Percentiles rank a stretch among this genome's conserved stretches.
These are phyloP conservation scores for Fragaria iinumae DNA, from an alignment of 306 rosid genomes.

Conservation along the genomic window DNA sequence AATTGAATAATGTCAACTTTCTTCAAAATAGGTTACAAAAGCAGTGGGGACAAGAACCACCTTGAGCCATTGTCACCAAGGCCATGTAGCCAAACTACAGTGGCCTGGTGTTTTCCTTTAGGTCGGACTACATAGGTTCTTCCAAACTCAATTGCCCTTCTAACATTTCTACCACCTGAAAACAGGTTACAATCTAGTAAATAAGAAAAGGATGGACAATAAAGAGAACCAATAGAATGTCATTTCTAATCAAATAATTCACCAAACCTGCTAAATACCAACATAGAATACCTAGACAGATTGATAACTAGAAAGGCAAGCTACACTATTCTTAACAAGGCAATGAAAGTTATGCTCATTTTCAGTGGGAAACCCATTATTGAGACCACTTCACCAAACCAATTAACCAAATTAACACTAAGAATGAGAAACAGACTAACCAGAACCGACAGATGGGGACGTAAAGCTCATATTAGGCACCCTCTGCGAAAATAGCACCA, in stretches of 20 bases:
- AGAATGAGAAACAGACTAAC: constrained; percentile 46
- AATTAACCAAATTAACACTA: neutral
- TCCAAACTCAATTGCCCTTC: constrained; percentile 77
- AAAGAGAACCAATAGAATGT: neutral
- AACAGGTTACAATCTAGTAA: constrained; percentile 18
- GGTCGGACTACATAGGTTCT: constrained; percentile 94
- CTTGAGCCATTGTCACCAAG: constrained; percentile 99
- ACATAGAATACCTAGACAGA: constrained; percentile 1
- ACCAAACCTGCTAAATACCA: neutral
- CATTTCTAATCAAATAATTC: neutral
- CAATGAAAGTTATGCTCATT: neutral
- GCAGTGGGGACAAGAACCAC: constrained; percentile 43
- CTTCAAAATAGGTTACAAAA: neutral
- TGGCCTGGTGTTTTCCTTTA: constrained; percentile 98
- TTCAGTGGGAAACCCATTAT: neutral
- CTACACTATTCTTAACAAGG: neutral
- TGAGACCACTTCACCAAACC: neutral
- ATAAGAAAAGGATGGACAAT: constrained; percentile 10
- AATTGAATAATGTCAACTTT: neutral
- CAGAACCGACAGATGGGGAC: constrained; percentile 70
- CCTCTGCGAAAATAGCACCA: constrained; percentile 29
- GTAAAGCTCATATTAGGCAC: constrained; percentile 69
- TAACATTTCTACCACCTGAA: constrained; percentile 64
- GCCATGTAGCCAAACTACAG: constrained; percentile 96
- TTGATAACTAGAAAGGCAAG: neutral